Conservation (phyloP, 1,284 basidiomycete species). For the Puccinia polysora region DNA sequence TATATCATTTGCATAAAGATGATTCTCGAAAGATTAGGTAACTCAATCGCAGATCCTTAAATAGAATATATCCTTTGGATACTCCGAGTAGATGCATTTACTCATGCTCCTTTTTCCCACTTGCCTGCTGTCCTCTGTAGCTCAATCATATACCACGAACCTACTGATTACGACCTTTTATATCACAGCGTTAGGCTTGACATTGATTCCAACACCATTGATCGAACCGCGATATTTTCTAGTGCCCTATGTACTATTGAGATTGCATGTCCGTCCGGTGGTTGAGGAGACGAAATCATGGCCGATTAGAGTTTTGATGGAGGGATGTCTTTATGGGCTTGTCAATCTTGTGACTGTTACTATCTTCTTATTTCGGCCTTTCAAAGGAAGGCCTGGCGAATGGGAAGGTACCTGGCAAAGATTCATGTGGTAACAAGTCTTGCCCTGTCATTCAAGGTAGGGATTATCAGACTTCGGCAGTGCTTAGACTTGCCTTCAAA, state of each 20-base stretch:
- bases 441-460: no score
- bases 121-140: constrained; percentile 54
- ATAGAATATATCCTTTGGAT: not conserved
- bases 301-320: constrained; percentile 42
- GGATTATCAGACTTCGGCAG: no score
- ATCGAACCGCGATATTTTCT: constrained; percentile 90
- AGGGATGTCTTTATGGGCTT: constrained; percentile 43
- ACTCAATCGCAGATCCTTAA: not conserved
- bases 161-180: constrained; percentile 69
- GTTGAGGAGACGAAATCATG: constrained; percentile 11
- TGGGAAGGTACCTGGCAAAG: constrained; percentile 48
- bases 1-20: constrained; percentile 61
- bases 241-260: constrained; percentile 74
- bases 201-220: constrained; percentile 77
- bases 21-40: constrained; percentile 46
- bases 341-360: constrained; percentile 51
- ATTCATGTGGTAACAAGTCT: constrained; percentile 55
- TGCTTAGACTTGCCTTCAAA: no score
- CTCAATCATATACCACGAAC: constrained; percentile 61
- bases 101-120: constrained; percentile 45
- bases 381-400: constrained; percentile 48
- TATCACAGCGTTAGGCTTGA: constrained; percentile 64
- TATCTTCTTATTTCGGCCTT: constrained; percentile 52
- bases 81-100: not conserved
- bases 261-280: constrained; percentile 58